Evolutionary conservation across 78 protist genomes (phyloP).

Genomic region (Pelomyxa schiedti): DNA sequence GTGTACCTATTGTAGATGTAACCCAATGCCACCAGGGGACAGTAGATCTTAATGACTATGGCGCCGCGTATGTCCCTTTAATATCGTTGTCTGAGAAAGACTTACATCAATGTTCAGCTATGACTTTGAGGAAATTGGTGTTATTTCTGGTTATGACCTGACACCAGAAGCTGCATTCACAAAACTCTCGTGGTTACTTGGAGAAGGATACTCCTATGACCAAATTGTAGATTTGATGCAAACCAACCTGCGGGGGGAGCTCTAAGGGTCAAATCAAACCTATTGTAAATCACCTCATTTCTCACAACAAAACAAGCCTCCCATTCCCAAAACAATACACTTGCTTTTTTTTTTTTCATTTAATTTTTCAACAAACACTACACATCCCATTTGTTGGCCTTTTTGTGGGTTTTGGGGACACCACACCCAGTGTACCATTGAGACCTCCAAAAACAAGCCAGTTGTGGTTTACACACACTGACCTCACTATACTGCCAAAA

Average conservation of each 20-base stretch:
- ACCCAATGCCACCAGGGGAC: slow-evolving; percentile 48
- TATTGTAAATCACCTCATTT: too few relatives aligned
- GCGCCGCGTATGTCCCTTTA: slow-evolving; percentile 23
- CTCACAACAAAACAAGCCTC: too few relatives aligned
- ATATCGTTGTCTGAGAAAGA: slow-evolving; percentile 12
- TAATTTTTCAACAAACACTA: too few relatives aligned
- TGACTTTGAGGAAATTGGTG: slow-evolving; percentile 5
- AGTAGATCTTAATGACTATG: slow-evolving; percentile 33
- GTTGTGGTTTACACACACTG: too few relatives aligned
- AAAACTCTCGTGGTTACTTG: neutral
- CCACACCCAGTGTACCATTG: too few relatives aligned
- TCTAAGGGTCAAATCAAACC: too few relatives aligned
- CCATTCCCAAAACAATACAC: too few relatives aligned
- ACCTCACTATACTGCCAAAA: too few relatives aligned
- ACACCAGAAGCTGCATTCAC: slow-evolving; percentile 68
- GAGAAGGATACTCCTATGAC: neutral
- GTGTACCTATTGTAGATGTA: slow-evolving; percentile 39
- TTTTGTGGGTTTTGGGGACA: too few relatives aligned
- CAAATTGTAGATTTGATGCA: neutral
- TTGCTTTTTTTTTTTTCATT: too few relatives aligned
- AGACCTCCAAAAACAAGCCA: too few relatives aligned
- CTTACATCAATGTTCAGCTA: neutral
- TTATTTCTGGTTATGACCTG: slow-evolving; percentile 77
- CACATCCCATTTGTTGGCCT: too few relatives aligned
- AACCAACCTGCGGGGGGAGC: neutral